Evolutionary conservation across 257 asterid genomes (phyloP), one percentile per base, ranked within the genome.

Genomic region (Solanum gracilifrons): DNA sequence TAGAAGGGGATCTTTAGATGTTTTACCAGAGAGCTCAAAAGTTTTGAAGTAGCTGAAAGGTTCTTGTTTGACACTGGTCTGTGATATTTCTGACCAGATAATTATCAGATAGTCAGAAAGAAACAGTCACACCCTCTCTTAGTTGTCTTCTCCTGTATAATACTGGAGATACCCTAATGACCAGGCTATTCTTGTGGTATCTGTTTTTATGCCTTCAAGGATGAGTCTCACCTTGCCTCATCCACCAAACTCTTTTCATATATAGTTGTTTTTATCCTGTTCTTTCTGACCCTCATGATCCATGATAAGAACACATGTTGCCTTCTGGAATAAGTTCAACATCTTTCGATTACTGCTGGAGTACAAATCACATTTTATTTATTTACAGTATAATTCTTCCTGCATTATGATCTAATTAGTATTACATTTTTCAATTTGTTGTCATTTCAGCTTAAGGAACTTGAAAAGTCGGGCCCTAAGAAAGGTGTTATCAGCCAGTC

Each of bases 401-500:
- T 27, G 39, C 68, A 29, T 80, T 29, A 15, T 27, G 2, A 46
- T 80, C 29, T 46, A 29, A 46, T 80, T 46, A 27, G 25, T 46
- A 29, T 16, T 46, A 29, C 68, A 16, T 46, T 80, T 46, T 80
- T 16, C 68, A 80, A 80, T 55, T 80, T 41, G 12, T 46, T 80
- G 85, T 16, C 41, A 62, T 77, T 82, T 89, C 90, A 97, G 99
- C 98, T 97, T 86, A 97, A 95, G 94, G 98, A 97, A 76, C 97
- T 97, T 87, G 99, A 95, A 94, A 97, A 95, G 92, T 87, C 60
- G 82, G 99, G 99, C 13, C 99, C 99, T 16, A 97, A 95, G 91
- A 97, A 93, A 89, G 99, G 99, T 0, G 99, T 97, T 23, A 97
- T 97, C 79, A 87, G 92, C 83, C 99, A 97, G 92, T 94, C 99